Percentiles rank a stretch among this genome's conserved stretches.
phyloP scores from a whole-genome alignment of 2,329 filamentous ascomycete species.

The Colletotrichum somersetense region DNA sequence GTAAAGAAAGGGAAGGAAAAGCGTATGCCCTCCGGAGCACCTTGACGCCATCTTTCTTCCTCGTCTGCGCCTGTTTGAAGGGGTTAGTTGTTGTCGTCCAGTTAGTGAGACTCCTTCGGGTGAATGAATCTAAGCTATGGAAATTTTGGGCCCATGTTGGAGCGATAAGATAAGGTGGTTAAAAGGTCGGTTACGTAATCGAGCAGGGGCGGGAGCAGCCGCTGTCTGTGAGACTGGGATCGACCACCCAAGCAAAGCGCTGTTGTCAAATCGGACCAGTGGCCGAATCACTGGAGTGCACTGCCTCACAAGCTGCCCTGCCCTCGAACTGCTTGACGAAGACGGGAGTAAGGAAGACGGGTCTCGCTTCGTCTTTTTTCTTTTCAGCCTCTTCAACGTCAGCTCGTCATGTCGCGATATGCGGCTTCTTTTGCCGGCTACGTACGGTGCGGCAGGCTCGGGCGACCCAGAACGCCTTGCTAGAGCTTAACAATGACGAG shows the following conservation, averaged over 20 bases:
- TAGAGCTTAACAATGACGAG: conserved; percentile 29
- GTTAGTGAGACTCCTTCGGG: neutral
- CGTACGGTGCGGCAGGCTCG: neutral
- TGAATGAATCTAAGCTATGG: conserved; percentile 15
- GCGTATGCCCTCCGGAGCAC: conserved; percentile 52
- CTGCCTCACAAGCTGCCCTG: conserved; percentile 25
- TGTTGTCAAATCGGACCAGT: conserved; percentile 5
- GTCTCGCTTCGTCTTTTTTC: neutral
- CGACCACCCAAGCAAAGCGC: neutral
- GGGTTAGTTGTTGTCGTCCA: neutral
- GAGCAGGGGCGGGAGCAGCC: conserved; percentile 28
- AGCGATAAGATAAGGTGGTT: conserved; percentile 31
- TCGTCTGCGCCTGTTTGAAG: neutral
- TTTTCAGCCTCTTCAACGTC: conserved; percentile 32
- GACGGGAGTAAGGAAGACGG: conserved; percentile 4
- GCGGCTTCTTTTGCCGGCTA: neutral
- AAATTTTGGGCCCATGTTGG: conserved; percentile 28
- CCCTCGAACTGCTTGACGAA: conserved; percentile 15
- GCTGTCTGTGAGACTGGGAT: conserved; percentile 26
- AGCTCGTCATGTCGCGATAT: conserved; percentile 2
- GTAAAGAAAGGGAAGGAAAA: conserved; percentile 64
- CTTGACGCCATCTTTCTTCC: conserved; percentile 55
- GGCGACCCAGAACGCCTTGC: conserved; percentile 1
- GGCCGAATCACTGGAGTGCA: conserved; percentile 11
- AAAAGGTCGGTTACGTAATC: conserved; percentile 24